Conservation (phyloP, 257 asterid species). For the Coffea canephora region DNA sequence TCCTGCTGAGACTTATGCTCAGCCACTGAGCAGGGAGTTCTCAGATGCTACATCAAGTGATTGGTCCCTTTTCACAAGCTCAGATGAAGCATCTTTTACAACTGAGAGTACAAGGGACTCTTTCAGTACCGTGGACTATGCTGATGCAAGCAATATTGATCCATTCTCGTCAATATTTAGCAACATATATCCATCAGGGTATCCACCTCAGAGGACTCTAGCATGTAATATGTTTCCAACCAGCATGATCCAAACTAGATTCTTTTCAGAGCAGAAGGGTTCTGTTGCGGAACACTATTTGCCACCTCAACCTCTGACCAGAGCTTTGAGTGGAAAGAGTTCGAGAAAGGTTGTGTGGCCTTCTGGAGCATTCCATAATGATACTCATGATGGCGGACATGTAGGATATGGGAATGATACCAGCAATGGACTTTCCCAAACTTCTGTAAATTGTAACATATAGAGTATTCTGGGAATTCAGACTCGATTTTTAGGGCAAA, state of each 20-base stretch:
- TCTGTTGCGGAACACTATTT: constrained; percentile 30
- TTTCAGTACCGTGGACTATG: constrained; percentile 58
- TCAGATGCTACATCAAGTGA: constrained; percentile 66
- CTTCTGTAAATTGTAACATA: constrained; percentile 27
- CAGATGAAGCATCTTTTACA: constrained; percentile 80
- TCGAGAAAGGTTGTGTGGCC: constrained; percentile 1
- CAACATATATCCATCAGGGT: constrained; percentile 38
- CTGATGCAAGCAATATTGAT: constrained; percentile 35
- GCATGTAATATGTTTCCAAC: constrained; percentile 48
- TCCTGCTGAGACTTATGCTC: constrained; percentile 27
- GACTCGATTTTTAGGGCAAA: constrained; percentile 19
- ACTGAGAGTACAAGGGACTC: constrained; percentile 87
- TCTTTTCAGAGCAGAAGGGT: constrained; percentile 42
- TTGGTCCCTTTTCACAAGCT: constrained; percentile 71
- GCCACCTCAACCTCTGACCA: constrained; percentile 2
- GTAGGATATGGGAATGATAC: constrained; percentile 37
- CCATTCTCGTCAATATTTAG: constrained; percentile 54
- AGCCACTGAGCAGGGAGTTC: constrained; percentile 32
- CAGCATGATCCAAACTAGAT: constrained; percentile 44
- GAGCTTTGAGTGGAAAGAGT: constrained; percentile 8
- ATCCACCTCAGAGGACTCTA: constrained; percentile 36
- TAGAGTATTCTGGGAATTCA: constrained; percentile 26
- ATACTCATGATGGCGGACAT: constrained; percentile 15
- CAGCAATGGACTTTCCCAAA: constrained; percentile 26
- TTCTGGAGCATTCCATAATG: constrained; percentile 22